Conservation (phyloP, 1,139 yeast species). For the Lodderomyces theae region DNA sequence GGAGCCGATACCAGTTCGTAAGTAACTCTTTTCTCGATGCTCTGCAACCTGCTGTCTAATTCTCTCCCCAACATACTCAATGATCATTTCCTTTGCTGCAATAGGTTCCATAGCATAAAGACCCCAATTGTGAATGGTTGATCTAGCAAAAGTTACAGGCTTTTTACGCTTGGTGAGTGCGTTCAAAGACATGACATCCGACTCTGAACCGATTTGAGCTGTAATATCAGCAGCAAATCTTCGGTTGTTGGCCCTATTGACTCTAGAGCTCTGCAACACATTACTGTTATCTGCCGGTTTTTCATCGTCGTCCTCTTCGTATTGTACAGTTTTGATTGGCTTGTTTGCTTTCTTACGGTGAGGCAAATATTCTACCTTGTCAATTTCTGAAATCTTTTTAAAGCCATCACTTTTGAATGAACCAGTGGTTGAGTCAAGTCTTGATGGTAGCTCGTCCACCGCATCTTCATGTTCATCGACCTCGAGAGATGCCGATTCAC, state of each 20-base stretch:
- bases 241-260: constrained; percentile 84
- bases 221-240: constrained; percentile 89
- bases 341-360: constrained; percentile 60
- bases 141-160: constrained; percentile 92
- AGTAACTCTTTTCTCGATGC: constrained; percentile 79
- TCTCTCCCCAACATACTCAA: constrained; percentile 97
- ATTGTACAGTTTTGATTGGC: constrained; percentile 55
- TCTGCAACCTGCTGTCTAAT: constrained; percentile 95
- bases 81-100: constrained; percentile 93
- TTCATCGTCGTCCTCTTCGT: constrained; percentile 52
- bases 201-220: constrained; percentile 79
- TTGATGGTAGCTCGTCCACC: constrained; percentile 30
- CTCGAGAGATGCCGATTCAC: constrained; percentile 17
- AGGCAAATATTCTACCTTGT: constrained; percentile 75
- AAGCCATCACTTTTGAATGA: constrained; percentile 77
- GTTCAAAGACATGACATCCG: constrained; percentile 73
- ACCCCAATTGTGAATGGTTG: constrained; percentile 98
- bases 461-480: constrained; percentile 29
- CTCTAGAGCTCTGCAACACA: constrained; percentile 67
- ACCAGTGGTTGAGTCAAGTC: constrained; percentile 51
- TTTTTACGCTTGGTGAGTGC: constrained; percentile 85
- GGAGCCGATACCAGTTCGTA: constrained; percentile 92
- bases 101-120: constrained; percentile 92
- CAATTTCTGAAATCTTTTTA: constrained; percentile 65
- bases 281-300: constrained; percentile 24